Percentiles rank a stretch among this genome's conserved stretches.
These are phyloP conservation scores for Fraxinus anomala DNA, from an alignment of 257 asterid genomes.

Conservation along the genomic window DNA sequence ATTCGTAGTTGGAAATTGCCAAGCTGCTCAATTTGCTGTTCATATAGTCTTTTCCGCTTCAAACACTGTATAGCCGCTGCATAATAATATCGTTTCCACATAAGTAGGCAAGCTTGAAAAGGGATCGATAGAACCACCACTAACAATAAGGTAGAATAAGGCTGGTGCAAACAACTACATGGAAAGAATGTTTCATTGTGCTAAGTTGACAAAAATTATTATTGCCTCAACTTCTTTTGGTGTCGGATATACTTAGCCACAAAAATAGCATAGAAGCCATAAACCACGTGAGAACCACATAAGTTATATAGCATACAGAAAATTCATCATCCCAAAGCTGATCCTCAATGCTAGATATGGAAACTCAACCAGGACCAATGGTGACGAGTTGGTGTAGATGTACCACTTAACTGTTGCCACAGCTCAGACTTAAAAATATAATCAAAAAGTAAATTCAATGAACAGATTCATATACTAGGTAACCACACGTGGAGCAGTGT, in stretches of 20 bases:
- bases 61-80: constrained; percentile 43
- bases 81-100: neutral
- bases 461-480: neutral
- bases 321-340: neutral
- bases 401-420: neutral
- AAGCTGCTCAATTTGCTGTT: constrained; percentile 42
- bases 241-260: neutral
- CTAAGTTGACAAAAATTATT: neutral
- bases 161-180: neutral
- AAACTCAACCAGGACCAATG: neutral
- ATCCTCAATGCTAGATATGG: neutral
- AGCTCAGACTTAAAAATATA: neutral
- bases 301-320: neutral
- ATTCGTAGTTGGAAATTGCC: constrained; percentile 40
- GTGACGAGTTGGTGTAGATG: neutral
- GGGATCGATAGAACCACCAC: neutral
- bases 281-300: neutral
- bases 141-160: neutral
- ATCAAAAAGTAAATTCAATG: too few species aligned
- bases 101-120: neutral
- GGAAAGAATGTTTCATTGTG: neutral
- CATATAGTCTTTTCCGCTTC: constrained; percentile 39
- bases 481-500: neutral
- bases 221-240: neutral
- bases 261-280: neutral